Base-by-base conservation (phyloP, 306 rosid genomes). In the Cicer yamashitae region DNA sequence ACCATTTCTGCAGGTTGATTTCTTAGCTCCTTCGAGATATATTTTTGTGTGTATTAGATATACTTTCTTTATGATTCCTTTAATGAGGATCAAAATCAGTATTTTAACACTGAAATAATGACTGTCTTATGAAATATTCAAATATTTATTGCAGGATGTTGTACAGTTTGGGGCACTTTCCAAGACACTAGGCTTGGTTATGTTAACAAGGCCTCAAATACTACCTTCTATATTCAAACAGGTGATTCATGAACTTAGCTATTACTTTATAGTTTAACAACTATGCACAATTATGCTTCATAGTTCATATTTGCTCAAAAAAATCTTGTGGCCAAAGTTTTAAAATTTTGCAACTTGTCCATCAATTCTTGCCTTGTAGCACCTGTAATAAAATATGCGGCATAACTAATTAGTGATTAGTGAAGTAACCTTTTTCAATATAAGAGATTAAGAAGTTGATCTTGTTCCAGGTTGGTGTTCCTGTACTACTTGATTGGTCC, bases 91-190 rank as follows among this genome's bases (percentile, higher is more conserved):
- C 25, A 70, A 68, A 47, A 14, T 62, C 58, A 70, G 39, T 47
- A 38, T 12, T 70, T 57, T 48, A n/a, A 69, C 11, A 25, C 7
- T 20, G 52, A 22, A 50, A n/a, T 44, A 30, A 47, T 75, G 59
- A 75, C 34, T 70, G 8, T 56, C 37, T n/a, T 69, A 18, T 67
- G 67, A 41, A 53, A 68, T 60, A 52, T 41, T 67, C 50, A 12
- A 52, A 60, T 46, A 47, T 18, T 4, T 69, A 43, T 82, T 78
- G 48, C 91, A 94, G 97, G 97, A 94, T 86, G 97, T 94, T 68
- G 97, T 94, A 47, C 97, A 94, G 82, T 94, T 94, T 80, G 90
- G 91, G 7, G 86, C 98, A 80, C 96, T 94, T 51, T 87, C 98
- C 46, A 89, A 90, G 89, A 91, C 98, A 63, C 77, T 94, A 68